phyloP scores from a whole-genome alignment of 2,329 filamentous ascomycete genomes.

The Fusarium subtropicale region DNA sequence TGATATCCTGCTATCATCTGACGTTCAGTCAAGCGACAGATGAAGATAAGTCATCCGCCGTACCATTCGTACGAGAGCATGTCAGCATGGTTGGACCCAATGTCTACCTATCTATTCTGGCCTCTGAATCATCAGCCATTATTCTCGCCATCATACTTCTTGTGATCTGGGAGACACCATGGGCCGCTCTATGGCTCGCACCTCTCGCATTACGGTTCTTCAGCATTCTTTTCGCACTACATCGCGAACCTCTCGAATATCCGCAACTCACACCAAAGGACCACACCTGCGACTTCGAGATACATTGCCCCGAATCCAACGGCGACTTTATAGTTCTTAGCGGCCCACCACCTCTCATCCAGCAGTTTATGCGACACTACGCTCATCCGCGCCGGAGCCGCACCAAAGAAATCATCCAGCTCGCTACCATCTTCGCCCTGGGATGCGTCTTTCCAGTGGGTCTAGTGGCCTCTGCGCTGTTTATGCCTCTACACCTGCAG shows the following conservation, averaged over 20 bases:
- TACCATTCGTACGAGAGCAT: background rate
- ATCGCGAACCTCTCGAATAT: background rate
- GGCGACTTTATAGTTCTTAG: background rate
- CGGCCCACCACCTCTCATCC: background rate
- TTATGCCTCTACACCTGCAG: background rate
- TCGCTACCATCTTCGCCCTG: background rate
- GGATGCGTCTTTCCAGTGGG: background rate
- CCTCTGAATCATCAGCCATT: background rate
- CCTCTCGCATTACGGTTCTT: background rate
- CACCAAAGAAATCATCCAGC: background rate
- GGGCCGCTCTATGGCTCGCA: background rate
- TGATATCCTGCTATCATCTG: background rate
- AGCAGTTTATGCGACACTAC: background rate
- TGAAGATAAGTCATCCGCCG: background rate
- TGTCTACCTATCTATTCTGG: background rate
- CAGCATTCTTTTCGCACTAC: background rate
- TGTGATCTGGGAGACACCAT: background rate
- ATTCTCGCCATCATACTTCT: background rate
- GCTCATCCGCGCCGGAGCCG: background rate
- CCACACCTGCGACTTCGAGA: background rate
- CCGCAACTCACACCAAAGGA: background rate
- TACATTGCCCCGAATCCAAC: background rate
- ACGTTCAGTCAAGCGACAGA: background rate
- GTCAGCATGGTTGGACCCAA: rapidly evolving
- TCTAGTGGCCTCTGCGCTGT: background rate